phyloP scores from a whole-genome alignment of 257 asterid species.

The Knoxia roxburghii region DNA sequence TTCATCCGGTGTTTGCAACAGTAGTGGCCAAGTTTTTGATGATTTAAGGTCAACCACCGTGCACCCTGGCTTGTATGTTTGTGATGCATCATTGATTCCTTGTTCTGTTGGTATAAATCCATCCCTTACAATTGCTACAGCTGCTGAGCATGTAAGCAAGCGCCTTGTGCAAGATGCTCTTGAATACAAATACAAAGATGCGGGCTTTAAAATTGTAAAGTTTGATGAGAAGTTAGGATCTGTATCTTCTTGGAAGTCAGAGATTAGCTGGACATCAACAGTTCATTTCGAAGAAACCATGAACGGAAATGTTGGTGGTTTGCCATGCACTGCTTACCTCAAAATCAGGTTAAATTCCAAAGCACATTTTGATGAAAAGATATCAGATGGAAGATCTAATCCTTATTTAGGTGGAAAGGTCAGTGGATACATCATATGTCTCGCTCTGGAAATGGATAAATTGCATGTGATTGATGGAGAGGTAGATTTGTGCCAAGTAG shows the following conservation, averaged over 20 bases:
- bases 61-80: conserved; percentile 42
- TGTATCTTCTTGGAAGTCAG: conserved; percentile 7
- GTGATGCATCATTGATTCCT: conserved; percentile 54
- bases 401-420: conserved; percentile 32
- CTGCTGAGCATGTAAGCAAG: conserved; percentile 44
- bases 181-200: conserved; percentile 6
- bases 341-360: conserved; percentile 26
- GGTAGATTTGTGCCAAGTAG: conserved; percentile 39
- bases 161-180: conserved; percentile 24
- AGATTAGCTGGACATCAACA: not conserved
- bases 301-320: conserved; percentile 48
- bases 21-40: conserved; percentile 46
- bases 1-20: conserved; percentile 44
- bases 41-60: not conserved
- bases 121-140: conserved; percentile 46
- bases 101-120: conserved; percentile 55
- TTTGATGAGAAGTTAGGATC: conserved; percentile 10
- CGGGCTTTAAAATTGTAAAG: not conserved
- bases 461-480: conserved; percentile 41
- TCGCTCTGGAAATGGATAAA: conserved; percentile 32
- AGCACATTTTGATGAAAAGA: not conserved
- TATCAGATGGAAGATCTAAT: conserved; percentile 4
- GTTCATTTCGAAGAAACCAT: conserved; percentile 31
- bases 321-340: conserved; percentile 38
- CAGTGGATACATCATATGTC: conserved; percentile 36